phyloP scores from a whole-genome alignment of 2,329 filamentous ascomycete genomes.

The Trichoderma harzianum region DNA sequence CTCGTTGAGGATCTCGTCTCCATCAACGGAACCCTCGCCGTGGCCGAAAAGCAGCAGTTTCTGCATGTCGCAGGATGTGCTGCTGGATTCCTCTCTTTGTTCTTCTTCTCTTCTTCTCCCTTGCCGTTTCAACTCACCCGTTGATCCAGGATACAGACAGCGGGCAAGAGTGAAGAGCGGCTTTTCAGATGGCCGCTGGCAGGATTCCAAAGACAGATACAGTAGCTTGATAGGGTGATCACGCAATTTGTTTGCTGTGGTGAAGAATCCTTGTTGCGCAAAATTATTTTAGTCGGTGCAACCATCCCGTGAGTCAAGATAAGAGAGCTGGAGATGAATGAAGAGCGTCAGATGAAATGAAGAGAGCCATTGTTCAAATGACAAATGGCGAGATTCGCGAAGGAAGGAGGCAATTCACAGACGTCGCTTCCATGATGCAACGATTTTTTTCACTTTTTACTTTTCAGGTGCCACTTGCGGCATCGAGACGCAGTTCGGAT shows the following conservation, averaged over 20 bases:
- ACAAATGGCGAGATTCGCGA: neutral
- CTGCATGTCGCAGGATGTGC: neutral
- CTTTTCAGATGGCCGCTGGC: neutral
- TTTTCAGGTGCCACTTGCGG: neutral
- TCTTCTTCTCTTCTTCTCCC: neutral
- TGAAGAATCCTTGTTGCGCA: neutral
- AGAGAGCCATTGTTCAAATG: neutral
- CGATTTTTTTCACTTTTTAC: neutral
- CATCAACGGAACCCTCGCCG: conserved; percentile 25
- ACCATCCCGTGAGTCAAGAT: neutral
- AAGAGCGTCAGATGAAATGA: neutral
- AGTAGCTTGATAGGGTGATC: neutral
- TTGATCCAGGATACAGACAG: neutral
- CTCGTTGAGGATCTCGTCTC: conserved; percentile 60
- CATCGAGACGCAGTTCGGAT: neutral
- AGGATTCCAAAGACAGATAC: neutral
- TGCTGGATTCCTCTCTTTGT: neutral
- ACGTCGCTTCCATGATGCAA: neutral
- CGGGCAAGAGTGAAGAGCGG: neutral
- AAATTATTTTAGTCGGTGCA: neutral
- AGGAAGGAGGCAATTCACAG: neutral
- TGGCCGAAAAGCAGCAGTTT: conserved; percentile 38
- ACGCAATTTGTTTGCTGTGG: conserved; percentile 9
- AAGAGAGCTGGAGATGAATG: neutral
- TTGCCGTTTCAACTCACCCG: neutral